Percentiles rank a stretch among this genome's conserved stretches.
Conservation (phyloP, 2,329 filamentous ascomycete species). For the Penicillium sp. region DNA sequence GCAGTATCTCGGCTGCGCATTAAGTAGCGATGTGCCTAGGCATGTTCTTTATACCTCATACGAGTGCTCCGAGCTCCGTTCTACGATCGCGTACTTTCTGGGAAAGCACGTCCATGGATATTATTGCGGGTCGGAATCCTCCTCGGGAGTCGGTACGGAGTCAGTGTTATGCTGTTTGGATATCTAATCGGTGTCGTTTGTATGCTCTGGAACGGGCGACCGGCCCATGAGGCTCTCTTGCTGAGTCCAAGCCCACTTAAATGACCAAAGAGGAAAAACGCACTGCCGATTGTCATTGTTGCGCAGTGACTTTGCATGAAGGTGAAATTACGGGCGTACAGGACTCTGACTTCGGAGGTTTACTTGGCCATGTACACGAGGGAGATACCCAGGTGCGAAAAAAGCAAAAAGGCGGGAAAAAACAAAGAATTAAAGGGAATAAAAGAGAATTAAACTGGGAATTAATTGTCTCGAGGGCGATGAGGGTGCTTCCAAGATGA, state of each 20-base stretch:
- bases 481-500: conserved; percentile 20
- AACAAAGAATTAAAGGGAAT: background rate
- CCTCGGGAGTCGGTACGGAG: background rate
- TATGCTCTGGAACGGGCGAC: conserved; percentile 9
- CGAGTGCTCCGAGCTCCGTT: background rate
- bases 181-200: background rate
- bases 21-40: background rate
- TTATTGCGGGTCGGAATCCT: background rate
- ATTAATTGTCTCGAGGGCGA: background rate
- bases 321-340: conserved; percentile 5
- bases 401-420: background rate
- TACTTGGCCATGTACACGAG: background rate
- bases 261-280: background rate
- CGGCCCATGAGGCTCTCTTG: conserved; percentile 19
- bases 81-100: background rate
- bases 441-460: background rate
- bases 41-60: background rate
- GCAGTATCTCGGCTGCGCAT: background rate
- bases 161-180: background rate
- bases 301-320: conserved; percentile 17
- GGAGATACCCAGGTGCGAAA: background rate
- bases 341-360: conserved; percentile 5
- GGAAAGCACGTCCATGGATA: background rate
- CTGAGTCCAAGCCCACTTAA: background rate
- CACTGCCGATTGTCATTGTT: conserved; percentile 8